Conservation (phyloP, 2,329 filamentous ascomycete species). For the Thermochaetoides dissita region DNA sequence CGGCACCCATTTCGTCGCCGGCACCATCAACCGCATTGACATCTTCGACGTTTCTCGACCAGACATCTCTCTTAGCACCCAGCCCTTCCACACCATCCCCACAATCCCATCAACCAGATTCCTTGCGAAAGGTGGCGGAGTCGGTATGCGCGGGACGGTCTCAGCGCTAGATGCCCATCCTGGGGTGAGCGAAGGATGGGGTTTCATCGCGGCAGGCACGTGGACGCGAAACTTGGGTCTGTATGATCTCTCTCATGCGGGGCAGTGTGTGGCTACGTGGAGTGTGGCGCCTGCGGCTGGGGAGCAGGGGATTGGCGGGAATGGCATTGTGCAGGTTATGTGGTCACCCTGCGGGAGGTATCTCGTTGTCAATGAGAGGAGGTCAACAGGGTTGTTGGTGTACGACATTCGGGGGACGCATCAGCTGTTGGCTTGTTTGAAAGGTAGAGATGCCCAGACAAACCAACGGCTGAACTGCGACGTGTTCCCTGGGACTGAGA, state of each 20-base stretch:
- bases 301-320: slow-evolving; percentile 36
- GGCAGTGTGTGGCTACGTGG: slow-evolving; percentile 44
- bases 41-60: slow-evolving; percentile 43
- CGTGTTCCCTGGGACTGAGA: slow-evolving; percentile 31
- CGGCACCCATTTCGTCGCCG: slow-evolving; percentile 46
- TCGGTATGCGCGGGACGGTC: slow-evolving; percentile 50
- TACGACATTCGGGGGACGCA: slow-evolving; percentile 50
- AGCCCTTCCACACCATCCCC: slow-evolving; percentile 38
- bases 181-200: slow-evolving; percentile 13
- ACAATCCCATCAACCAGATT: slow-evolving; percentile 49
- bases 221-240: slow-evolving; percentile 50
- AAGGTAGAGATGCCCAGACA: slow-evolving; percentile 33
- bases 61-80: slow-evolving; percentile 30
- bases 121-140: slow-evolving; percentile 43
- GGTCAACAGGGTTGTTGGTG: slow-evolving; percentile 39
- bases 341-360: slow-evolving; percentile 54
- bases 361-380: slow-evolving; percentile 47
- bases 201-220: slow-evolving; percentile 46
- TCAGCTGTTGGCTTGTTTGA: slow-evolving; percentile 39
- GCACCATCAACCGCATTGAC: slow-evolving; percentile 44
- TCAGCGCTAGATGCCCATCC: slow-evolving; percentile 32
- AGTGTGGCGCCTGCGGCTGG: slow-evolving; percentile 41
- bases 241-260: slow-evolving; percentile 44
- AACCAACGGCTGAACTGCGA: slow-evolving; percentile 45
- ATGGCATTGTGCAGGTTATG: slow-evolving; percentile 45